These are phyloP conservation scores for Debaryomycetaceae sp. DNA, from an alignment of 1,139 yeast species.

Conservation along the genomic window DNA sequence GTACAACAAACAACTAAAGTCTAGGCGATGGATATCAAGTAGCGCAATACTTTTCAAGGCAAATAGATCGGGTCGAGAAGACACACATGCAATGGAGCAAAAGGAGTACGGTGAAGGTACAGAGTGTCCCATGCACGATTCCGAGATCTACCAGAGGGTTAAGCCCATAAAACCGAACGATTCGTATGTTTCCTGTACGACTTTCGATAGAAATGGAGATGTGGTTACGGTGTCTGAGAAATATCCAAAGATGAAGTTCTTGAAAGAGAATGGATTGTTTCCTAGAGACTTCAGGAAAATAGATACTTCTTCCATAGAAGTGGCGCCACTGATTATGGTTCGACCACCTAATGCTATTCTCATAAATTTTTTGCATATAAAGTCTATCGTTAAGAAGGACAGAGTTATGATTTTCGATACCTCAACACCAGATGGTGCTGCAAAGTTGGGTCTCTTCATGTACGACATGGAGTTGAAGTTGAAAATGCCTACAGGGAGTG, in stretches of 20 bases:
- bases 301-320: conserved; percentile 84
- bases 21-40: too few relatives aligned
- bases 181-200: conserved; percentile 60
- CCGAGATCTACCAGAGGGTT: conserved; percentile 24
- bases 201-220: conserved; percentile 70
- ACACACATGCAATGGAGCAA: too few relatives aligned
- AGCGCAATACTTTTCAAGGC: too few relatives aligned
- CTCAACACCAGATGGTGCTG: conserved; percentile 51
- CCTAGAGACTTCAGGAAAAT: conserved; percentile 85
- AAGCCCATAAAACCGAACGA: conserved; percentile 61
- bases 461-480: conserved; percentile 83
- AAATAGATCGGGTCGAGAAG: too few relatives aligned
- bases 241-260: conserved; percentile 70
- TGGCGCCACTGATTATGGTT: conserved; percentile 82
- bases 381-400: conserved; percentile 81
- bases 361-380: conserved; percentile 77
- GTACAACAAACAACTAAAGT: too few relatives aligned
- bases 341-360: conserved; percentile 71
- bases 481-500: conserved; percentile 35
- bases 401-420: conserved; percentile 81
- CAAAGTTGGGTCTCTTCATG: conserved; percentile 73
- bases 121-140: too few relatives aligned
- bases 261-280: conserved; percentile 68
- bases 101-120: too few relatives aligned
- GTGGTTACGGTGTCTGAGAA: conserved; percentile 73